Evolutionary conservation across 1,284 basidiomycete species (phyloP).

Genomic region (Earliella scabrosa): DNA sequence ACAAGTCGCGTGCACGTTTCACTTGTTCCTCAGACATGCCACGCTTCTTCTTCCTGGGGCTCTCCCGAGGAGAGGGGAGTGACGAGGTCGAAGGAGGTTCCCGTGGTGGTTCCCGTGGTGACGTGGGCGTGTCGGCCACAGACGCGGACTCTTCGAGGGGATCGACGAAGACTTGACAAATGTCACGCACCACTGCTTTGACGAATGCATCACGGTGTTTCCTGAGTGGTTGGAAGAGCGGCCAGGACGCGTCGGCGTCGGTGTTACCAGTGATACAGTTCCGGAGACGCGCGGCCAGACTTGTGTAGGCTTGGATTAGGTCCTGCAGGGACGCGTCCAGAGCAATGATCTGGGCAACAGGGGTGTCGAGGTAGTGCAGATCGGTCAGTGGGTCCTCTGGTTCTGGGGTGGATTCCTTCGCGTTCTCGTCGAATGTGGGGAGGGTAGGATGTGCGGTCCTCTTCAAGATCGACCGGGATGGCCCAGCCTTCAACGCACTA

Average conservation of each 20-base stretch:
- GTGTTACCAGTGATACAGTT: slow-evolving; percentile 49
- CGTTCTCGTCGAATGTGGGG: slow-evolving; percentile 44
- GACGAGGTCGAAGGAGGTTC: slow-evolving; percentile 34
- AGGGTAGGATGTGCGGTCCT: slow-evolving; percentile 41
- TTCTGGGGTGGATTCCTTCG: slow-evolving; percentile 71
- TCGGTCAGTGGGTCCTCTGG: slow-evolving; percentile 69
- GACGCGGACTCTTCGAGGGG: slow-evolving; percentile 42
- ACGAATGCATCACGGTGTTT: slow-evolving; percentile 54
- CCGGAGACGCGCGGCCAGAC: slow-evolving; percentile 67
- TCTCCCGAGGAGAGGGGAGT: slow-evolving; percentile 54
- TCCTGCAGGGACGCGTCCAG: slow-evolving; percentile 50
- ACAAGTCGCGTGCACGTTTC: slow-evolving; percentile 76
- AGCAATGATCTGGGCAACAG: slow-evolving; percentile 61
- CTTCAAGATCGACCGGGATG: slow-evolving; percentile 70
- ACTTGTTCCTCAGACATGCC: slow-evolving; percentile 78
- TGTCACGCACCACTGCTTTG: slow-evolving; percentile 61
- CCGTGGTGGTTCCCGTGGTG: slow-evolving; percentile 33
- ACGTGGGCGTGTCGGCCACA: slow-evolving; percentile 16
- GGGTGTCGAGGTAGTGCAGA: slow-evolving; percentile 61
- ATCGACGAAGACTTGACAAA: slow-evolving; percentile 63
- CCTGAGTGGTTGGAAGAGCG: slow-evolving; percentile 69
- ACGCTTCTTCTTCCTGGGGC: slow-evolving; percentile 57
- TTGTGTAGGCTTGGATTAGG: slow-evolving; percentile 72
- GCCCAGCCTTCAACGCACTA: slow-evolving; percentile 43
- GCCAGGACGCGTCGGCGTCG: slow-evolving; percentile 65